Evolutionary conservation across 331 rosid genomes (phyloP).

Genomic region (Telfairia occidentalis): DNA sequence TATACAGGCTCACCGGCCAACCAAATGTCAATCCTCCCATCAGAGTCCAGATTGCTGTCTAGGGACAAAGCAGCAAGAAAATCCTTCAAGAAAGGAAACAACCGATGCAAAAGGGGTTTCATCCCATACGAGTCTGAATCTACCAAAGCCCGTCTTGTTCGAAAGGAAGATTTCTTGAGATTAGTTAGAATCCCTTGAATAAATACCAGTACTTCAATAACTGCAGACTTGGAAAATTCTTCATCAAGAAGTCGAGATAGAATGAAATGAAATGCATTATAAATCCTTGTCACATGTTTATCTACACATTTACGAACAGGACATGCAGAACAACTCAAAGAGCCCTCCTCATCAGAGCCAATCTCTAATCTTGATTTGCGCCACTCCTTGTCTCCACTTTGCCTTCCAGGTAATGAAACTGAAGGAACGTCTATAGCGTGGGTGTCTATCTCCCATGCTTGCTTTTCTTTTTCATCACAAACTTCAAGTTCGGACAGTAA

Average conservation of each 20-base stretch:
- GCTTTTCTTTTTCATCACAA: constrained; percentile 56
- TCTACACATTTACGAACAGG: constrained; percentile 67
- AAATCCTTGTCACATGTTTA: constrained; percentile 68
- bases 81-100: constrained; percentile 49
- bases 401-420: constrained; percentile 81
- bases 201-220: constrained; percentile 40
- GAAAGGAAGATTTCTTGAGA: constrained; percentile 48
- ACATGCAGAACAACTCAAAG: constrained; percentile 48
- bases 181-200: constrained; percentile 35
- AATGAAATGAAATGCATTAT: constrained; percentile 51
- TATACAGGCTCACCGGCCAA: constrained; percentile 50
- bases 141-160: constrained; percentile 44
- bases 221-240: constrained; percentile 36
- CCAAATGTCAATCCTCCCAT: constrained; percentile 53
- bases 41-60: constrained; percentile 30
- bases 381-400: constrained; percentile 89
- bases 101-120: constrained; percentile 26
- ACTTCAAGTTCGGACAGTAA: constrained; percentile 46
- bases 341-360: constrained; percentile 42
- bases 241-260: constrained; percentile 44
- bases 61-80: constrained; percentile 53
- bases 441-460: constrained; percentile 39
- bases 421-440: constrained; percentile 40
- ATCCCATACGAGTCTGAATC: constrained; percentile 26
- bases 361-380: constrained; percentile 66